These are phyloP conservation scores for Adiantum capillusveneris DNA, from an alignment of 75 land plant genomes.

Conservation along the genomic window DNA sequence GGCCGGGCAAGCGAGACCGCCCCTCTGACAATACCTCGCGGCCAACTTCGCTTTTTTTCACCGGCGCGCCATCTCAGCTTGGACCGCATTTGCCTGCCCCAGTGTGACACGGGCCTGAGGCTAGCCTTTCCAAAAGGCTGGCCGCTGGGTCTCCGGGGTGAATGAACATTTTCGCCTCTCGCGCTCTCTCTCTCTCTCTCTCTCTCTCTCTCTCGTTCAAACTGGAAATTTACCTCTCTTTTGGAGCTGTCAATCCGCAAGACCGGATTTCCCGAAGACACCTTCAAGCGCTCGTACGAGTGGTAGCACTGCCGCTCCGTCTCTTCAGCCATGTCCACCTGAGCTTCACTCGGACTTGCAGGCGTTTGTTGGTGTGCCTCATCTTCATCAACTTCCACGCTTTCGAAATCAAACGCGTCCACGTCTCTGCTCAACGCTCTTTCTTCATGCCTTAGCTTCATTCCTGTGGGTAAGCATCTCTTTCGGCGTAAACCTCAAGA, in stretches of 20 bases:
- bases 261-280: slow-evolving; percentile 1
- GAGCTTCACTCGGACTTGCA: not conserved
- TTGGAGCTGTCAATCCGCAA: not conserved
- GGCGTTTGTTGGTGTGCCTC: not conserved
- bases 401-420: not conserved
- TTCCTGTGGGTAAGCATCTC: not conserved
- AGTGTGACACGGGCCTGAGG: too few species aligned
- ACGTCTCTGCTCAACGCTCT: not conserved
- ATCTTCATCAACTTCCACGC: not conserved
- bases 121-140: too few species aligned
- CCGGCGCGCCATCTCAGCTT: too few species aligned
- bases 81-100: too few species aligned
- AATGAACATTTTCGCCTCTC: too few species aligned
- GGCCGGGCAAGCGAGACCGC: too few species aligned
- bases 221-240: slow-evolving; percentile 3
- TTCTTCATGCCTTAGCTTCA: not conserved
- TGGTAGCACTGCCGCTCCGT: not conserved
- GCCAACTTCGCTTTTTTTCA: too few species aligned
- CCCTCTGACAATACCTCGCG: too few species aligned
- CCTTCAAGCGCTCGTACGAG: slow-evolving; percentile 7
- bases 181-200: too few species aligned
- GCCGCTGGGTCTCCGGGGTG: too few species aligned
- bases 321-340: too few species aligned
- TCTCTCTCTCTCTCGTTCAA: too few species aligned
- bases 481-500: not conserved